These are phyloP conservation scores for Botrytis pseudocinerea DNA, from an alignment of 2,329 filamentous ascomycete genomes.

Conservation along the genomic window DNA sequence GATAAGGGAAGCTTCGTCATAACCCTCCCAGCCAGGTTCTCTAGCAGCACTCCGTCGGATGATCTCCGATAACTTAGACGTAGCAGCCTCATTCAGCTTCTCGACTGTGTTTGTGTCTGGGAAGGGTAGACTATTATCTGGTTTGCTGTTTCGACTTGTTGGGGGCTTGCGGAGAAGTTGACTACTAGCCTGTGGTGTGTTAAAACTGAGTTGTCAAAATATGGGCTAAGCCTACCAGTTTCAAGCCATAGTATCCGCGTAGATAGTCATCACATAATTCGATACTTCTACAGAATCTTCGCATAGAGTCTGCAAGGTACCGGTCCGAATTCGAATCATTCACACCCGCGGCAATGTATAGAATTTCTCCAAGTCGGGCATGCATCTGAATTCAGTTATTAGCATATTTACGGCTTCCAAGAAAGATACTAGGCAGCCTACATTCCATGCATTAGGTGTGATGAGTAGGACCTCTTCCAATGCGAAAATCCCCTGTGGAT, in stretches of 20 bases:
- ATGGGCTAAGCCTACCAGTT: conserved; percentile 58
- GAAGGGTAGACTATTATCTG: conserved; percentile 49
- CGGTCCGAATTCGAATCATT: conserved; percentile 46
- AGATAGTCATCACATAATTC: conserved; percentile 94
- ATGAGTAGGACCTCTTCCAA: conserved; percentile 88
- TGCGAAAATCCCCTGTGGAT: conserved; percentile 80
- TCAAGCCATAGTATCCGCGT: conserved; percentile 88
- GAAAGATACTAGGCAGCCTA: conserved; percentile 48
- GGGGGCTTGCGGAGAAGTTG: conserved; percentile 49
- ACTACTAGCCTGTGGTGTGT: conserved; percentile 38
- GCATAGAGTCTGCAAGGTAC: conserved; percentile 70
- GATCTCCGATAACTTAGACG: conserved; percentile 74
- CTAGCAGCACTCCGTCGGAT: conserved; percentile 61
- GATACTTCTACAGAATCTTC: conserved; percentile 85
- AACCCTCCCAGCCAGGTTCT: conserved; percentile 71
- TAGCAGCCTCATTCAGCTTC: conserved; percentile 71
- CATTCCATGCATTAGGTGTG: conserved; percentile 93
- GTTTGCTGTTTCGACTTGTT: conserved; percentile 49
- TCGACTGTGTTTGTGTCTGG: conserved; percentile 61
- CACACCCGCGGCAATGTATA: conserved; percentile 66
- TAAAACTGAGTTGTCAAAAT: conserved; percentile 20
- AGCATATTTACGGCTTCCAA: conserved; percentile 32
- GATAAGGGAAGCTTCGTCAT: conserved; percentile 68
- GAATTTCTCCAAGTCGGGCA: conserved; percentile 79
- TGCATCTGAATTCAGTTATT: conserved; percentile 61